These are phyloP conservation scores for Artemisia annua DNA, from an alignment of 129 eudicot species.

Conservation along the genomic window DNA sequence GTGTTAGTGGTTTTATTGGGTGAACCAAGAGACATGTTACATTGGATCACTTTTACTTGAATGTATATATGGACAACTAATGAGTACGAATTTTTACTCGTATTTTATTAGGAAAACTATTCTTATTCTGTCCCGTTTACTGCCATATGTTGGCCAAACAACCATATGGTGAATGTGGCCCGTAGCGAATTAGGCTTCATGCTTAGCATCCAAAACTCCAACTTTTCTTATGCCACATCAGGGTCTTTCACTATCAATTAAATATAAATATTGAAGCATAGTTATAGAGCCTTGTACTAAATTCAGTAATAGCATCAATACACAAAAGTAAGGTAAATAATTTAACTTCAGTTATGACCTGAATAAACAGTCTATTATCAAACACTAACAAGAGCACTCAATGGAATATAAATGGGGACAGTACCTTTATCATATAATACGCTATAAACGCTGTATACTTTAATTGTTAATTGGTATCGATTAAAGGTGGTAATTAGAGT, in stretches of 20 bases:
- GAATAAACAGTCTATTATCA: neutral
- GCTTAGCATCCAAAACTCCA: slow-evolving; percentile 7
- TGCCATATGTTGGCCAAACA: slow-evolving; percentile 21
- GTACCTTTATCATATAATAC: too few relatives aligned
- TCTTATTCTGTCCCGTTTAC: slow-evolving; percentile 11
- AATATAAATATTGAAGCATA: slow-evolving; percentile 3
- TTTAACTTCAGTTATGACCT: neutral
- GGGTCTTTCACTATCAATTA: neutral
- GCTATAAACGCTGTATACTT: too few relatives aligned
- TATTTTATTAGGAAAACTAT: slow-evolving; percentile 4
- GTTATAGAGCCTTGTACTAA: neutral
- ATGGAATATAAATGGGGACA: too few relatives aligned
- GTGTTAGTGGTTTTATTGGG: slow-evolving; percentile 37
- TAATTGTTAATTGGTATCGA: too few relatives aligned
- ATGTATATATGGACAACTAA: neutral
- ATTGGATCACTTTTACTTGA: slow-evolving; percentile 27
- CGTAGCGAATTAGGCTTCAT: neutral
- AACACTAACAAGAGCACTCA: neutral
- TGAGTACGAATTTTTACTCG: slow-evolving; percentile 6
- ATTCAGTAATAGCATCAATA: slow-evolving; percentile 23
- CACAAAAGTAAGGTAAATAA: slow-evolving; percentile 4
- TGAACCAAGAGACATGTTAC: slow-evolving; percentile 23
- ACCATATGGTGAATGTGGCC: neutral
- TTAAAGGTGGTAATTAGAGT: too few relatives aligned
- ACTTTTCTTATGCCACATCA: neutral